Evolutionary conservation across 2,329 filamentous ascomycete genomes (phyloP), one percentile per base, ranked within the genome.

Genomic region (Macrophomina pseudophaseolina): DNA sequence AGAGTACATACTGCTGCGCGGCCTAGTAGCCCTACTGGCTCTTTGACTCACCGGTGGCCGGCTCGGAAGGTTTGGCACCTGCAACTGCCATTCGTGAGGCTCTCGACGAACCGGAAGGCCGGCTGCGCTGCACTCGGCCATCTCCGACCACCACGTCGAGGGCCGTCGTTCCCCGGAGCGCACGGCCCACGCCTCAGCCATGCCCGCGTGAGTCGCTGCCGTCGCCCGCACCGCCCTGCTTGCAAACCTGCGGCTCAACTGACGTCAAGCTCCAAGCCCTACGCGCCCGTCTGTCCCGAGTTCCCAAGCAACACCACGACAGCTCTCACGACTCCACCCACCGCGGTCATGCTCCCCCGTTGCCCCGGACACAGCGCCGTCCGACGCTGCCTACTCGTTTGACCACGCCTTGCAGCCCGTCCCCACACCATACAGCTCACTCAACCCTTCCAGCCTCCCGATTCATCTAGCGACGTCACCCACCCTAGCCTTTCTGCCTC

Each of bases 101-200:
- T 23, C 42, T 51, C 58, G 58, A 51, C 58, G 58, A 62, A 62
- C 58, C 58, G 58, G 58, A 62, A 46, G 40, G 54, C 54, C 38
- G 38, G 40, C 54, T 46, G 51, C 30, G 23, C 23, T 35, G 11
- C 38, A 12, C 18, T 59, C 58, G 58, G 58, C 30, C 30, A 62
- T 62, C 30, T 16, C 58, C 58, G 58, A 62, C 44, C n/a, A 48
- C 35, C 42, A 44, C 40, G 56, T 33, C 28, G 18, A 42, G 14
- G 35, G 28, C 38, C 18, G 18, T 42, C 18, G 18, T 42, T 44
- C 54, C 54, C 54, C 54, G 40, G 54, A 44, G 40, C 28, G 56
- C 56, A 60, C 56, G 40, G 56, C 28, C n/a, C 16, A 9, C 42
- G 42, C 16, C 56, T 11, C 58, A 49, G 58, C 58, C 58, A 49